Conservation (phyloP, 345 rosid genomes). For the Hevea brasiliensis region DNA sequence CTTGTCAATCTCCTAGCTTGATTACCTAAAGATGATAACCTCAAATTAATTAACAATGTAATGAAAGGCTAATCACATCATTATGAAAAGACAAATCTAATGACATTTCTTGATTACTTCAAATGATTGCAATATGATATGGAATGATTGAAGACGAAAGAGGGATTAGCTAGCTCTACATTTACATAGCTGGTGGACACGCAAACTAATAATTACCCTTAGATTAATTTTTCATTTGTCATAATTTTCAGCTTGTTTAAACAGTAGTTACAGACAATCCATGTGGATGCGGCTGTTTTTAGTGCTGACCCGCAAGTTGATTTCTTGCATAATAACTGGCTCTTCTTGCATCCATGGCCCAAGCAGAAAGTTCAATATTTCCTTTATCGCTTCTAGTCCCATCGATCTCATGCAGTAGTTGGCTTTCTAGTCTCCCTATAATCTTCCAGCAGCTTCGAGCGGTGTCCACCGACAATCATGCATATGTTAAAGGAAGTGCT, state of each 20-base stretch:
- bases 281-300: slow-evolving; percentile 32
- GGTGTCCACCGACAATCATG: neutral
- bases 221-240: too few species aligned
- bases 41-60: neutral
- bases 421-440: slow-evolving; percentile 3
- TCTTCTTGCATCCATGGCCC: neutral
- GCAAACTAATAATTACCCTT: too few species aligned
- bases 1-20: neutral
- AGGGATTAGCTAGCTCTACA: neutral
- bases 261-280: neutral
- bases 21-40: neutral
- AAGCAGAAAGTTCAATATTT: neutral
- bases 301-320: slow-evolving; percentile 28
- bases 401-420: neutral
- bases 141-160: neutral
- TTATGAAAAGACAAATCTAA: neutral
- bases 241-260: too few species aligned
- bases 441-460: neutral
- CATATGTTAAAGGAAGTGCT: neutral
- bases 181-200: too few species aligned
- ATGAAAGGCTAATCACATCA: neutral
- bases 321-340: slow-evolving; percentile 15
- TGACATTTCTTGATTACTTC: neutral
- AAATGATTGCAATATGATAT: slow-evolving; percentile 1
- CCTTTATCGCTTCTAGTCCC: slow-evolving; percentile 8